Evolutionary conservation across 208 protist genomes (phyloP), one percentile per base, ranked within the genome.

Genomic region (Porcisia deanei): DNA sequence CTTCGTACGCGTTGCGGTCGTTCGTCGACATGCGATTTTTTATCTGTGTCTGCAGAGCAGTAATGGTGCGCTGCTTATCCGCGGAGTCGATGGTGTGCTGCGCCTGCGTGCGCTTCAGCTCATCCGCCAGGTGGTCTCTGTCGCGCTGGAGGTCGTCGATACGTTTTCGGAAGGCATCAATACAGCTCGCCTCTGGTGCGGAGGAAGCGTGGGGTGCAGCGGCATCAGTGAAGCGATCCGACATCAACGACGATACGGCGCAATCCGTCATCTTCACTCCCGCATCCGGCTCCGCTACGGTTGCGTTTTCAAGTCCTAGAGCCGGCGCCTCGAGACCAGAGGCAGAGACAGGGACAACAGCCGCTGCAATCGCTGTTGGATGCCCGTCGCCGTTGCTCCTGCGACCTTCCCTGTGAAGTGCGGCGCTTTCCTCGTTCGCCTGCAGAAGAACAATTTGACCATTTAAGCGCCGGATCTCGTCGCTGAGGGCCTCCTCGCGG

Each of bases 61-160:
- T 71, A 64, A 89, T 86, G 41, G 77, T 86, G 55, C 66, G 78
- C 61, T 82, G 78, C 58, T 89, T 82, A 22, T 89, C 82, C 30
- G 84, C 85, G 2, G 65, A 64, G 53, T 84, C 80, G 47, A 58
- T 69, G 43, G 77, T 70, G 70, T 79, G 58, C 64, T 78, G 69
- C 71, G 71, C n/a, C 73, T 90, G 68, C 53, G 76, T 71, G 25
- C 84, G 86, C 71, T 83, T 84, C 67, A 91, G 60, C 73, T 91
- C 86, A 4, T 75, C 80, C 16, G 68, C 59, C 25, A 90, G 67
- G 3, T 78, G 74, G 66, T 87, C 83, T 58, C 86, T 90, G 54
- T 90, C 86, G 55, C 73, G 83, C 78, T 88, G 77, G 43, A 90
- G 73, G 52, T 82, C 70, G 61, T 88, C 83, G 57, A 82, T 82